Percentiles rank a stretch among this genome's conserved stretches.
These are phyloP conservation scores for Trypanosomatidae sp. DNA, from an alignment of 208 protist genomes.

Conservation along the genomic window DNA sequence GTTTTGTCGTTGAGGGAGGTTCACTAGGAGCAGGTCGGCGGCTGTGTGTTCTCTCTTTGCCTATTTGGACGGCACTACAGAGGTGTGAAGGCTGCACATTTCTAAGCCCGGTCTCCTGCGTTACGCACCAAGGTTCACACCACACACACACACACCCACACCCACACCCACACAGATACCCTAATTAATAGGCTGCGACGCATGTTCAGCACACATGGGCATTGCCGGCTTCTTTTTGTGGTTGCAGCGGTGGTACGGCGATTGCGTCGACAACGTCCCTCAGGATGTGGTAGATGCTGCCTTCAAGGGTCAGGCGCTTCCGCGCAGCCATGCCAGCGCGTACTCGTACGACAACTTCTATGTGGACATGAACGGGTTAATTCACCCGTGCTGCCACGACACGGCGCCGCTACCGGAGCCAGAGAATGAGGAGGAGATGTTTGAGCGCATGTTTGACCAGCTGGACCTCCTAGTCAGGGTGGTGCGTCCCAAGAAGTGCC, in stretches of 20 bases:
- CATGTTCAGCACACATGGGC: conserved; percentile 48
- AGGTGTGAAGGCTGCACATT: background rate
- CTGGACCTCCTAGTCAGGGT: conserved; percentile 98
- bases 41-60: background rate
- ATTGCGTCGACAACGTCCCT: conserved; percentile 86
- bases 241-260: conserved; percentile 80
- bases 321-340: conserved; percentile 21
- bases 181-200: background rate
- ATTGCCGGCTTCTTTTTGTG: conserved; percentile 92
- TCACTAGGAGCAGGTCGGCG: background rate
- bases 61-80: background rate
- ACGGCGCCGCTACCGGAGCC: conserved; percentile 86
- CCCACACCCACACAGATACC: background rate
- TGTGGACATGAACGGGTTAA: conserved; percentile 99
- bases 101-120: background rate
- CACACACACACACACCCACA: background rate
- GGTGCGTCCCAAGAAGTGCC: conserved; percentile 96
- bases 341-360: conserved; percentile 98
- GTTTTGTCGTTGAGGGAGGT: background rate
- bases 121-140: background rate
- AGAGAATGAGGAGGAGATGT: conserved; percentile 91
- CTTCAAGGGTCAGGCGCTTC: conserved; percentile 32
- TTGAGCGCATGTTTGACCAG: conserved; percentile 95
- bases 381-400: conserved; percentile 99
- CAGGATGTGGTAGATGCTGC: conserved; percentile 63